These are phyloP conservation scores for Quercus lobata DNA, from an alignment of 331 rosid genomes.

Conservation along the genomic window DNA sequence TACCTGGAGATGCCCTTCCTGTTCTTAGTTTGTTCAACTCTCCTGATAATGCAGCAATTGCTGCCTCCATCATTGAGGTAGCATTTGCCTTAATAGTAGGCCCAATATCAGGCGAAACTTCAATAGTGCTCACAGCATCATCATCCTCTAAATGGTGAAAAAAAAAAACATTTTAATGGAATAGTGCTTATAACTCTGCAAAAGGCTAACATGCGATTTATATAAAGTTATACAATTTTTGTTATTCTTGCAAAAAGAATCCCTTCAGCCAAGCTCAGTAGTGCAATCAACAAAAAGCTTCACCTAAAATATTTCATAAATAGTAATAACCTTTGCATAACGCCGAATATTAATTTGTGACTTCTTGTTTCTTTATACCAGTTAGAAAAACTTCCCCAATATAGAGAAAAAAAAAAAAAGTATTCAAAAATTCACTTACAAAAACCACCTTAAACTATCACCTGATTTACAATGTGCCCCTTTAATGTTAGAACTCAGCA, in stretches of 20 bases:
- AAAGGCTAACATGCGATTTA: not conserved
- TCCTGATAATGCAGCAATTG: conserved; percentile 59
- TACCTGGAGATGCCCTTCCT: conserved; percentile 96
- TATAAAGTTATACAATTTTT: not conserved
- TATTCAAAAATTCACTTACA: no score
- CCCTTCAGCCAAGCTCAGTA: not conserved
- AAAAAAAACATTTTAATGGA: not conserved
- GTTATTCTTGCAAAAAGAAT: not conserved
- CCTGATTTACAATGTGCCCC: no score
- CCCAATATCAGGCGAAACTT: conserved; percentile 58
- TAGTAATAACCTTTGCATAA: not conserved
- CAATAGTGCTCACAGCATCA: conserved; percentile 41
- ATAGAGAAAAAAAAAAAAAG: not conserved
- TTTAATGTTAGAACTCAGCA: no score
- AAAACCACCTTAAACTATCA: no score
- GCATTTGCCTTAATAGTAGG: conserved; percentile 72
- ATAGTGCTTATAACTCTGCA: not conserved
- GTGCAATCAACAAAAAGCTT: not conserved
- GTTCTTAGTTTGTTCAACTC: conserved; percentile 78
- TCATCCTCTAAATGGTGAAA: conserved; percentile 58
- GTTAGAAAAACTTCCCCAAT: not conserved
- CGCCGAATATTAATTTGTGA: no score
- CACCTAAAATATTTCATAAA: not conserved
- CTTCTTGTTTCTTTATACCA: no score
- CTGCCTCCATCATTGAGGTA: conserved; percentile 80